These are phyloP conservation scores for Gyromitra esculenta DNA, from an alignment of 2,329 filamentous ascomycete genomes.

Conservation along the genomic window DNA sequence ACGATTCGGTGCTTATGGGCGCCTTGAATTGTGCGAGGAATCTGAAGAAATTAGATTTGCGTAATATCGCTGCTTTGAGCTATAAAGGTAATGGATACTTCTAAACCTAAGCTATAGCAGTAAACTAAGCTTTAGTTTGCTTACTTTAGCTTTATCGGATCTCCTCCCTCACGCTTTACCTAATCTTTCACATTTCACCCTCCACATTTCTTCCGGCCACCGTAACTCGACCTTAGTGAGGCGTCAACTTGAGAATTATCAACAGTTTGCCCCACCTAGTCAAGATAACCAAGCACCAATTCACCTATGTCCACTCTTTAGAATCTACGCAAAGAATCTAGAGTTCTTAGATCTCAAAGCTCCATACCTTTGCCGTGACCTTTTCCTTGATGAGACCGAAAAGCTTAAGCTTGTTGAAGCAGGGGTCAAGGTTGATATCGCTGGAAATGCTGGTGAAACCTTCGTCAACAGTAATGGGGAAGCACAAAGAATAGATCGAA, in stretches of 20 bases:
- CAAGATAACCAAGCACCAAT: conserved; percentile 44
- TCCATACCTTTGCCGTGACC: conserved; percentile 55
- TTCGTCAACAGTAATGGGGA: conserved; percentile 35
- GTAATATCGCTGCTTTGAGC: conserved; percentile 50
- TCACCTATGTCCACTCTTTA: conserved; percentile 56
- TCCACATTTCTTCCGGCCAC: conserved; percentile 41
- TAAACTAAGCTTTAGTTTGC: conserved; percentile 41
- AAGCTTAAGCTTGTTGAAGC: conserved; percentile 54
- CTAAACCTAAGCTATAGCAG: background rate
- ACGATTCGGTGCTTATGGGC: conserved; percentile 56
- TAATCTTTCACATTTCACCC: conserved; percentile 53
- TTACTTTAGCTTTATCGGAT: conserved; percentile 51
- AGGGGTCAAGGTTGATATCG: conserved; percentile 52
- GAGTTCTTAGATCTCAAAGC: conserved; percentile 55
- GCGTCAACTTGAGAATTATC: conserved; percentile 43
- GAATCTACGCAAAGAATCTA: conserved; percentile 53
- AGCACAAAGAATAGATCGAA: conserved; percentile 49
- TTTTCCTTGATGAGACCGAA: conserved; percentile 55
- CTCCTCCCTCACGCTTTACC: conserved; percentile 55
- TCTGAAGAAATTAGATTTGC: conserved; percentile 54
- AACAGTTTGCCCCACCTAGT: conserved; percentile 41
- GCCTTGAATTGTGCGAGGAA: conserved; percentile 54
- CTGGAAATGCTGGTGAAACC: conserved; percentile 35
- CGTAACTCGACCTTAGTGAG: conserved; percentile 17
- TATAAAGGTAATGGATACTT: conserved; percentile 51